Percentiles rank a stretch among this genome's conserved stretches.
These are phyloP conservation scores for Penicillium sp. DNA, from an alignment of 2,329 filamentous ascomycete species.

Conservation along the genomic window DNA sequence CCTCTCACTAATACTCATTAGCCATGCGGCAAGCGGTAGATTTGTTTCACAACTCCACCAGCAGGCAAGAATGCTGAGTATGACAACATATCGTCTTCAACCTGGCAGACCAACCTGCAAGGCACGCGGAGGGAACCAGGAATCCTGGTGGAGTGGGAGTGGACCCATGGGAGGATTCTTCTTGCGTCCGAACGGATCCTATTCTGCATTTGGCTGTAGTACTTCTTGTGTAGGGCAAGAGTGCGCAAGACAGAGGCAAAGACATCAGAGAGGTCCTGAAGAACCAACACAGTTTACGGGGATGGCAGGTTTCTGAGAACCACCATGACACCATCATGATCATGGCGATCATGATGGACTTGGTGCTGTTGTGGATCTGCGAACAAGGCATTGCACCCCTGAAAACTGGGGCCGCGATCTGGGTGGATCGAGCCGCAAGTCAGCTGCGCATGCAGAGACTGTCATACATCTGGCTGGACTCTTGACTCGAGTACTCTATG, in stretches of 20 bases:
- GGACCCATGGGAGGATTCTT: neutral
- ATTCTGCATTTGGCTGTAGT: neutral
- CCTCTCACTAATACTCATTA: too few relatives aligned
- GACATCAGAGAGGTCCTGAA: neutral
- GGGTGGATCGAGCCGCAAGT: constrained; percentile 20
- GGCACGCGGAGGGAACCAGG: neutral
- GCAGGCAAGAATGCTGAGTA: neutral
- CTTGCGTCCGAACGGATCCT: neutral
- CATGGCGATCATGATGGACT: neutral
- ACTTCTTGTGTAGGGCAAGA: neutral
- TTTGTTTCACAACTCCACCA: neutral
- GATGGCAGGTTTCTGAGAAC: neutral
- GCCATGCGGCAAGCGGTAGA: neutral
- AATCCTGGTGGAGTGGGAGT: neutral
- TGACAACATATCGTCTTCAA: neutral
- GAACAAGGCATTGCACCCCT: constrained; percentile 10
- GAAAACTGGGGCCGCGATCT: constrained; percentile 21
- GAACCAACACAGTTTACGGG: constrained; percentile 28
- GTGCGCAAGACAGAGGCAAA: neutral
- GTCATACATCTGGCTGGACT: neutral
- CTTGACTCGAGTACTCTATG: too few relatives aligned
- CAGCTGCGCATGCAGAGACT: constrained; percentile 22
- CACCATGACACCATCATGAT: constrained; percentile 1
- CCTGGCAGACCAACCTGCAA: neutral
- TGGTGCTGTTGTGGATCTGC: constrained; percentile 5